phyloP scores from a whole-genome alignment of 176 grass and related monocot genomes.

The Phoenix dactylifera region DNA sequence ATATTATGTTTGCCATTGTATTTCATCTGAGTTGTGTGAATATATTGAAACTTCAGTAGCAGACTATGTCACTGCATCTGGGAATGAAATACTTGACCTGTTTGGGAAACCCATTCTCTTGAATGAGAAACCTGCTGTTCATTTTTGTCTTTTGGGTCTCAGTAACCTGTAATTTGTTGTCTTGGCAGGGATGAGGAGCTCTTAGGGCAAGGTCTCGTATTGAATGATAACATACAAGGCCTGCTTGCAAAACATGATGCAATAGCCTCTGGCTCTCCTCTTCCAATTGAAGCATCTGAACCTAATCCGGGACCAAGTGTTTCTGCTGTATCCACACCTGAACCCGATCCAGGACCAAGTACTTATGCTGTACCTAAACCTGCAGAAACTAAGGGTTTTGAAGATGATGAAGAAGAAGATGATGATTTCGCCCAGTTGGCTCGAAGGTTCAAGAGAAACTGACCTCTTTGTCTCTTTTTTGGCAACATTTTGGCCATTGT shows the following conservation, averaged over 20 bases:
- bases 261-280: slow-evolving; percentile 52
- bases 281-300: slow-evolving; percentile 28
- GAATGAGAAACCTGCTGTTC: too few relatives aligned
- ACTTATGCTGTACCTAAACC: slow-evolving; percentile 18
- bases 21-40: too few relatives aligned
- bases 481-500: not conserved
- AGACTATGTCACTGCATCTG: too few relatives aligned
- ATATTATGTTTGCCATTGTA: too few relatives aligned
- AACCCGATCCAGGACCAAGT: not conserved
- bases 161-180: slow-evolving; percentile 5
- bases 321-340: not conserved
- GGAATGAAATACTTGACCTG: too few relatives aligned
- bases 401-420: slow-evolving; percentile 43
- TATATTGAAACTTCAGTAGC: too few relatives aligned
- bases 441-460: slow-evolving; percentile 35
- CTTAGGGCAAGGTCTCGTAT: slow-evolving; percentile 56
- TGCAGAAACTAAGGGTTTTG: slow-evolving; percentile 14
- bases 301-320: not conserved
- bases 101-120: too few relatives aligned
- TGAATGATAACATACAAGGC: slow-evolving; percentile 72
- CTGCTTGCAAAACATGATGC: slow-evolving; percentile 64
- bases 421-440: slow-evolving; percentile 71
- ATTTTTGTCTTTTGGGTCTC: not conserved
- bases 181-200: slow-evolving; percentile 53
- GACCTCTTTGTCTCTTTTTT: not conserved